Evolutionary conservation across 805 yeast genomes (phyloP).

Genomic region (Phaffomyces antillensis): DNA sequence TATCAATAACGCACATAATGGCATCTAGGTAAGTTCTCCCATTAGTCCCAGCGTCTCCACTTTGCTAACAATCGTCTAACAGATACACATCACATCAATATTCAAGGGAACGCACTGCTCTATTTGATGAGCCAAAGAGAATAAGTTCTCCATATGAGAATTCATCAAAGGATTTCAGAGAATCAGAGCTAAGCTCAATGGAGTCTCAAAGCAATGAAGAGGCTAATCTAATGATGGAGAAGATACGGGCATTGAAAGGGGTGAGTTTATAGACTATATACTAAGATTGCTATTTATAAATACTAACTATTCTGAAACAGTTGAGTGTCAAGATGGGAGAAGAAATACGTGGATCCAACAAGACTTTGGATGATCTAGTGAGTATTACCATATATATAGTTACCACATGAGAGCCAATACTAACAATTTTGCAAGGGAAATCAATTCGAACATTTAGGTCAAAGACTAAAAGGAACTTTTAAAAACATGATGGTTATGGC

Average conservation of each 20-base stretch:
- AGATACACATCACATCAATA: slow-evolving; percentile 7
- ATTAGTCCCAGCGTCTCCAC: background rate
- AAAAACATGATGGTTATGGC: slow-evolving; percentile 58
- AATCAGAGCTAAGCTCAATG: slow-evolving; percentile 47
- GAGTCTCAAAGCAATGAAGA: slow-evolving; percentile 65
- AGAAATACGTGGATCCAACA: slow-evolving; percentile 49
- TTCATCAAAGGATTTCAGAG: slow-evolving; percentile 37
- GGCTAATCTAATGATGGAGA: slow-evolving; percentile 44
- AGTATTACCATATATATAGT: background rate
- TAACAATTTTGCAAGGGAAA: slow-evolving; percentile 20
- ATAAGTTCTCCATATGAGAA: slow-evolving; percentile 38
- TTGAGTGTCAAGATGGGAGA: slow-evolving; percentile 55
- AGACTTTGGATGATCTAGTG: slow-evolving; percentile 34
- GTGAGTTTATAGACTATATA: slow-evolving; percentile 14
- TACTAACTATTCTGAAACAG: slow-evolving; percentile 7
- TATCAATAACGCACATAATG: background rate
- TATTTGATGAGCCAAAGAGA: slow-evolving; percentile 23
- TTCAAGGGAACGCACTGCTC: slow-evolving; percentile 14
- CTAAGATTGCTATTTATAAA: background rate
- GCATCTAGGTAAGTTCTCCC: slow-evolving; percentile 7
- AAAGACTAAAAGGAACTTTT: slow-evolving; percentile 44
- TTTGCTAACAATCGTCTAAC: background rate
- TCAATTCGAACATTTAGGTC: slow-evolving; percentile 40
- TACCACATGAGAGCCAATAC: background rate
- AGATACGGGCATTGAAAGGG: slow-evolving; percentile 47